These are phyloP conservation scores for Canariomyces notabilis DNA, from an alignment of 2,329 filamentous ascomycete species.

Conservation along the genomic window DNA sequence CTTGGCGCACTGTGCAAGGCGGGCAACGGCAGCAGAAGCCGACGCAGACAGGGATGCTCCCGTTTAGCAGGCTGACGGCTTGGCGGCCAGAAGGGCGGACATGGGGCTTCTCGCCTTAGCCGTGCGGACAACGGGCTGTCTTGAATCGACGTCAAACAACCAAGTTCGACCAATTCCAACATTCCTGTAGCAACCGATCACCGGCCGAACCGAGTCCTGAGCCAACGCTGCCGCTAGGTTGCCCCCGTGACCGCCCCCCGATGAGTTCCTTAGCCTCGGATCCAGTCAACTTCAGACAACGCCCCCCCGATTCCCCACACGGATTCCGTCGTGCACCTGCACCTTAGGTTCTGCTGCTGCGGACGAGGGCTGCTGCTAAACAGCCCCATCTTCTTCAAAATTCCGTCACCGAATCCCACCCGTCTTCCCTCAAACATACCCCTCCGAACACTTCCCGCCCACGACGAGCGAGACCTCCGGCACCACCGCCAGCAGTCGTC, in stretches of 20 bases:
- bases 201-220: neutral
- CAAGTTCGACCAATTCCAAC: conserved; percentile 10
- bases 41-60: conserved; percentile 1
- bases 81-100: conserved; percentile 14
- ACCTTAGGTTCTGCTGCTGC: too few relatives aligned
- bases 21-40: neutral
- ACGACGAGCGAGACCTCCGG: conserved; percentile 28
- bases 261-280: conserved; percentile 18
- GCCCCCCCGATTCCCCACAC: neutral
- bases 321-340: conserved; percentile 7
- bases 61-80: conserved; percentile 7
- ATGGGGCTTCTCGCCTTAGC: conserved; percentile 2
- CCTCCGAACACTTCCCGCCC: conserved; percentile 63
- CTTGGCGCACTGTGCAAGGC: conserved; percentile 12
- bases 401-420: conserved; percentile 67
- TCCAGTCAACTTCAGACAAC: conserved; percentile 11
- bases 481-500: conserved; percentile 40
- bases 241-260: conserved; percentile 14
- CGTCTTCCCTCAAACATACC: conserved; percentile 81
- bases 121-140: conserved; percentile 1
- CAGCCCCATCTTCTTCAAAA: conserved; percentile 78
- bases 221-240: neutral
- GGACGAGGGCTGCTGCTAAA: conserved; percentile 66
- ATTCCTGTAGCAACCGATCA: conserved; percentile 9
- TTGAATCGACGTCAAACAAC: conserved; percentile 8